Evolutionary conservation across 179 eudicot genomes (phyloP).

Genomic region (Corrigiola litoralis): DNA sequence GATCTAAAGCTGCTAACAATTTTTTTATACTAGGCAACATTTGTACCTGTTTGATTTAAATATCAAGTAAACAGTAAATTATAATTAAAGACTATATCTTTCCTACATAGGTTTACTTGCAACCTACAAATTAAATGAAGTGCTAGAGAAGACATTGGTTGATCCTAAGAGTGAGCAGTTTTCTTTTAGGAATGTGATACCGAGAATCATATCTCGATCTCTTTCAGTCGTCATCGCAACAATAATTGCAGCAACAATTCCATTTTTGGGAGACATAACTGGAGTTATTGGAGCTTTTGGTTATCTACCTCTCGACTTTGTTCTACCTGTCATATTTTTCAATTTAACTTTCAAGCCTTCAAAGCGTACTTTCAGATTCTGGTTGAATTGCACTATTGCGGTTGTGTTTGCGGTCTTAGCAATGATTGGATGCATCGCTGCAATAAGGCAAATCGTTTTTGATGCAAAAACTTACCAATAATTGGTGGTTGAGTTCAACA

Average conservation of each 20-base stretch:
- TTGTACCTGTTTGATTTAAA: no score
- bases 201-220: conserved; percentile 59
- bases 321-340: conserved; percentile 69
- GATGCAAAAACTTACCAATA: conserved; percentile 73
- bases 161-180: conserved; percentile 51
- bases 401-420: conserved; percentile 40
- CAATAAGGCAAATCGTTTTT: conserved; percentile 61
- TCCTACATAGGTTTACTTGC: conserved; percentile 51
- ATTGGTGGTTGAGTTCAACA: no score
- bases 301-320: conserved; percentile 73
- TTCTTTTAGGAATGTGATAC: conserved; percentile 47
- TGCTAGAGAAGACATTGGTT: conserved; percentile 47
- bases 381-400: conserved; percentile 48
- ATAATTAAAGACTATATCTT: not conserved
- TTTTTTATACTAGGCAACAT: no score
- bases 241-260: conserved; percentile 66
- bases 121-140: conserved; percentile 75
- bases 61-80: not conserved
- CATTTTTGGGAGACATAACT: conserved; percentile 86
- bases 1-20: no score
- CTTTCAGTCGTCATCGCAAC: conserved; percentile 49
- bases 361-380: conserved; percentile 38
- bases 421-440: conserved; percentile 50
- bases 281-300: conserved; percentile 76
- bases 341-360: conserved; percentile 73